Evolutionary conservation across 2,329 filamentous ascomycete genomes (phyloP), one percentile per base, ranked within the genome.

Genomic region (Metarhizium rileyi): DNA sequence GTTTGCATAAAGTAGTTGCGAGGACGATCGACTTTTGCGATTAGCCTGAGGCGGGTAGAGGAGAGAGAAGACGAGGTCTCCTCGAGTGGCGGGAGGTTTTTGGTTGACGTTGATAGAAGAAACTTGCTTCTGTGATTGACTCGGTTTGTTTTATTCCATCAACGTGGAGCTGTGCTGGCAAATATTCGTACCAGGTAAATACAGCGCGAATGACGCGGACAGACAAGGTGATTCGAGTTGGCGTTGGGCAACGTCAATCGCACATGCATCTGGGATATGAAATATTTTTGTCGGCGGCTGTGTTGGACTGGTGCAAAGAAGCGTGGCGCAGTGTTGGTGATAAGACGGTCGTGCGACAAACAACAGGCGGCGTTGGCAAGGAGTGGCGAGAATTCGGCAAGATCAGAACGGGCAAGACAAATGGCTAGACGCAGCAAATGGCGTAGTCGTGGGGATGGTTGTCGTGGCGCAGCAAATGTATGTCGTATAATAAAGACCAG

Each of bases 1-100:
- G 23, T 41, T 51, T 44, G 53, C 53, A 53, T 55, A 25, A 46
- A 52, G 51, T 28, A 3, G 23, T 23, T 26, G 10, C n/a, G n/a
- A 28, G 27, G 36, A 16, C n/a, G 35, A n/a, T 30, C 42, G 42
- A 16, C 16, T 10, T n/a, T n/a, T 27, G 25, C 43, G 26, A 20
- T n/a, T 28, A 44, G n/a, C 26, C 6, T 16, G 10, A 14, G n/a
- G 18, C n/a, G 20, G 22, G 10, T 35, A 9, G 14, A 18, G 3
- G 14, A 23, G 18, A 18, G 16, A 46, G 14, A 27, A 33, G 8
- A 14, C 43, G 25, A 45, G n/a, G 18, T 38, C 35, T 38, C 8
- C n/a, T 38, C 35, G 7, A 5, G 5, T 8, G 16, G 35, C 16
- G 8, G 35, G 7, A 20, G 35, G 30, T 16, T 33, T 33, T 10